These are phyloP conservation scores for Talaromyces ruber DNA, from an alignment of 495 filamentous ascomycete species.

Conservation along the genomic window DNA sequence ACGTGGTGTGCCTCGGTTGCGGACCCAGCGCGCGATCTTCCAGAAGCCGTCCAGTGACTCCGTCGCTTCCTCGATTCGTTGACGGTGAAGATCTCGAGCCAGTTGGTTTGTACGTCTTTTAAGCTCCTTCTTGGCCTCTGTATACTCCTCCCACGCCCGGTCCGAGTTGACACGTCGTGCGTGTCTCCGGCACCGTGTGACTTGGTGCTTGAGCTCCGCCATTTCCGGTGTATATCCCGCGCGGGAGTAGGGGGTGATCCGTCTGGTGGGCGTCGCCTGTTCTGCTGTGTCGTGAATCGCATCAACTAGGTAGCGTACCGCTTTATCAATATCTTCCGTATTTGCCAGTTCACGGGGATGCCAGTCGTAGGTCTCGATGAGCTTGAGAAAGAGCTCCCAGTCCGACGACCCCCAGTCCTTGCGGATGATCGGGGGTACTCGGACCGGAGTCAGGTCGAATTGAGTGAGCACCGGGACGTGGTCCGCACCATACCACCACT, in stretches of 20 bases:
- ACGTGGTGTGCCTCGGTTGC: background rate
- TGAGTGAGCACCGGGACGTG: too few relatives aligned
- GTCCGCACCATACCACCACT: too few relatives aligned
- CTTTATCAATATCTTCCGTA: too few relatives aligned
- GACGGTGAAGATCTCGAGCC: background rate
- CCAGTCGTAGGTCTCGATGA: too few relatives aligned
- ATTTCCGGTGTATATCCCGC: constrained; percentile 1
- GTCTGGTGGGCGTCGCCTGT: background rate
- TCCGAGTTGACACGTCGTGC: background rate
- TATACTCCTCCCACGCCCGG: background rate
- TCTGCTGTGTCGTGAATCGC: too few relatives aligned
- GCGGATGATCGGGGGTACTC: too few relatives aligned
- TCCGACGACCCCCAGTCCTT: too few relatives aligned
- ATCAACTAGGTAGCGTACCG: too few relatives aligned
- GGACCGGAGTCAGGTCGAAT: too few relatives aligned
- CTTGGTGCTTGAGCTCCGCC: background rate
- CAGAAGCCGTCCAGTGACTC: constrained; percentile 2
- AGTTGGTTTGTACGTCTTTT: background rate
- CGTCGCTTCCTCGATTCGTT: constrained; percentile 1
- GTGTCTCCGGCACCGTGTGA: background rate
- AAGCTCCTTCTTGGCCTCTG: background rate
- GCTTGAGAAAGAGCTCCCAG: too few relatives aligned
- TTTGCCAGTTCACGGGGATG: too few relatives aligned
- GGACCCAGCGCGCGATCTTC: constrained; percentile 2
- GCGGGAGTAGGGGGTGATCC: background rate